phyloP scores from a whole-genome alignment of 2,329 filamentous ascomycete species.

The Graphiopsis chlorocephala region DNA sequence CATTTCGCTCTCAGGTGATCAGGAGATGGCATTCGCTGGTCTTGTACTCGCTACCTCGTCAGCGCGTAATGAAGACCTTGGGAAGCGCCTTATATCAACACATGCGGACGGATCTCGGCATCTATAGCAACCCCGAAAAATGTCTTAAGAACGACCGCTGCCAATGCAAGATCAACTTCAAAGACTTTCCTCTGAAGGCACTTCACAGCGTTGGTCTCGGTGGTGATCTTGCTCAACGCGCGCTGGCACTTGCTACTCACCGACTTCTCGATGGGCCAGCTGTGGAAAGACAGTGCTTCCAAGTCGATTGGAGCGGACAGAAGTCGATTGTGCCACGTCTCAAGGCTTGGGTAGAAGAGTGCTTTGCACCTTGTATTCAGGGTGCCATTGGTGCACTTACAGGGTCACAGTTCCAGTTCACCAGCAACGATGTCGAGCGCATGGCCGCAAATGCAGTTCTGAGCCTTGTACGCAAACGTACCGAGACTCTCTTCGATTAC shows the following conservation, averaged over 20 bases:
- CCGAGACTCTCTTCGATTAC: conserved; percentile 74
- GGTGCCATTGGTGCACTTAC: conserved; percentile 42
- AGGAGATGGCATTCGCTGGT: conserved; percentile 26
- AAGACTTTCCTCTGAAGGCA: conserved; percentile 22
- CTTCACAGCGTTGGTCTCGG: conserved; percentile 65
- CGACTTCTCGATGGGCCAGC: conserved; percentile 60
- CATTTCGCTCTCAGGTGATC: conserved; percentile 39
- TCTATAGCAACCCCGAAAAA: conserved; percentile 19
- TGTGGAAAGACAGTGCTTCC: conserved; percentile 57
- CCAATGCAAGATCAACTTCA: conserved; percentile 25
- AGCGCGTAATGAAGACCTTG: conserved; percentile 27
- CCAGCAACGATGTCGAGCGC: conserved; percentile 53
- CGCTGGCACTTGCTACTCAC: conserved; percentile 71
- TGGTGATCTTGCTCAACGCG: conserved; percentile 65
- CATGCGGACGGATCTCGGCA: conserved; percentile 23
- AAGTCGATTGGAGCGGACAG: conserved; percentile 57
- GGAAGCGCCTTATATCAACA: conserved; percentile 25
- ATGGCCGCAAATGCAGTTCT: conserved; percentile 70
- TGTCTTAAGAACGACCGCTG: conserved; percentile 45
- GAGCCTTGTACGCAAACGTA: conserved; percentile 66
- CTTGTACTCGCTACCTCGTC: conserved; percentile 29
- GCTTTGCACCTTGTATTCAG: conserved; percentile 63
- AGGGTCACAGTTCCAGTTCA: conserved; percentile 21
- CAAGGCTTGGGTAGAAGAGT: conserved; percentile 65
- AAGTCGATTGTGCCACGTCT: conserved; percentile 60